Conservation (phyloP, 2,329 filamentous ascomycete species). For the Beauveria australis region DNA sequence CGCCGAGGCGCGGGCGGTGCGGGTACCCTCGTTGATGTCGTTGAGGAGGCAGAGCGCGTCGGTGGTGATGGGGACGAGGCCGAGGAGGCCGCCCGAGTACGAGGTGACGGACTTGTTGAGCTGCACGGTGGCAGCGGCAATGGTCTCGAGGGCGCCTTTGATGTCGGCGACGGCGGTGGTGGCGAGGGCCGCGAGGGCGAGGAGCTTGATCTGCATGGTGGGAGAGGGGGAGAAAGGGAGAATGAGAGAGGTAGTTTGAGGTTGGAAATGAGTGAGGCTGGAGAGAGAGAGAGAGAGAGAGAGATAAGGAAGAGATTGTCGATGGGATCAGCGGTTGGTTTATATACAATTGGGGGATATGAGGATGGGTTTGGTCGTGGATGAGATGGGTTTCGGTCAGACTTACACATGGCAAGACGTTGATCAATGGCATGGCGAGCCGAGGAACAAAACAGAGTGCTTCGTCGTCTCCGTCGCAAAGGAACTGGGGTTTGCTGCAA, state of each 20-base stretch:
- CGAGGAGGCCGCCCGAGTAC: conserved; percentile 31
- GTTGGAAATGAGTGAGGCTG: neutral
- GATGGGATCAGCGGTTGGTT: neutral
- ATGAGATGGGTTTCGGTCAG: no score
- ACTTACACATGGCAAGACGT: no score
- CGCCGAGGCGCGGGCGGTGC: conserved; percentile 28
- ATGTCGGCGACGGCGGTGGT: conserved; percentile 26
- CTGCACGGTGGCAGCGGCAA: conserved; percentile 24
- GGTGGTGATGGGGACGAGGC: conserved; percentile 31
- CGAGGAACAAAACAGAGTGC: neutral
- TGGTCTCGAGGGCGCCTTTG: conserved; percentile 25
- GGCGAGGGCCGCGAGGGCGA: conserved; percentile 12
- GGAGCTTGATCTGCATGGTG: conserved; percentile 12
- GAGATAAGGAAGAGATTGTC: no score
- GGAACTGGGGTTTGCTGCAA: no score
- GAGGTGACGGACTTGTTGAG: conserved; percentile 26
- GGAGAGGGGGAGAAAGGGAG: neutral
- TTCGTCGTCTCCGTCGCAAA: no score
- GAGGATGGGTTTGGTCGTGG: no score
- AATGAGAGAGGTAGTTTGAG: neutral
- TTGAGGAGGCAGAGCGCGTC: conserved; percentile 30
- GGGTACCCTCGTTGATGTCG: conserved; percentile 31
- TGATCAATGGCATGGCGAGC: no score
- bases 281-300: neutral
- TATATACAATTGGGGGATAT: no score